Percentiles rank a stretch among this genome's conserved stretches.
These are phyloP conservation scores for Coemansia pectinata DNA, from an alignment of 192 early-diverging fungal species.

Conservation along the genomic window DNA sequence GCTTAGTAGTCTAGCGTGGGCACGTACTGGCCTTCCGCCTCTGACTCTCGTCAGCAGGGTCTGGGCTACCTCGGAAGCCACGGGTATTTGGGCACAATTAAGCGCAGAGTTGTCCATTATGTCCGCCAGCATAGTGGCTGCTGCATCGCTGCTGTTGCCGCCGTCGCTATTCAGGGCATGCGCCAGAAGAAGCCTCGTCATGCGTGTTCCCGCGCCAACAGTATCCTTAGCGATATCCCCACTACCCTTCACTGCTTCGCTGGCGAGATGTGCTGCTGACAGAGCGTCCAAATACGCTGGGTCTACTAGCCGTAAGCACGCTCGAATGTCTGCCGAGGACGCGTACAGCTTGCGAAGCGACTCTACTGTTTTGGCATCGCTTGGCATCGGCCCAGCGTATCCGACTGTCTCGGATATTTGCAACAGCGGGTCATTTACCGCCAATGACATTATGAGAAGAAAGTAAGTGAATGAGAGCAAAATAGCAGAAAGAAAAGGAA, in stretches of 20 bases:
- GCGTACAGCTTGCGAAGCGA: constrained; percentile 3
- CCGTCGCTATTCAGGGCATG: neutral
- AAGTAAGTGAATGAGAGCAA: neutral
- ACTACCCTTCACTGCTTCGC: neutral
- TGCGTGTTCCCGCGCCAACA: constrained; percentile 9
- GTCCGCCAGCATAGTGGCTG: constrained; percentile 20
- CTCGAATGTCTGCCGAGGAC: constrained; percentile 27
- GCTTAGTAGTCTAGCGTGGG: constrained; percentile 6
- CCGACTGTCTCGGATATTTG: neutral
- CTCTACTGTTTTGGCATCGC: neutral
- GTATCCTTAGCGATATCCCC: neutral
- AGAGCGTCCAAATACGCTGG: constrained; percentile 30
- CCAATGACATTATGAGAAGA: neutral
- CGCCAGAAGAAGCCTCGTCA: constrained; percentile 6
- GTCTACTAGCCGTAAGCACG: constrained; percentile 30
- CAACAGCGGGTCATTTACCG: constrained; percentile 14
- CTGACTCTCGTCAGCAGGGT: constrained; percentile 9
- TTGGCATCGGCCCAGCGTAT: neutral
- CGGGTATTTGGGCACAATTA: neutral
- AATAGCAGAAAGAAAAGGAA: neutral
- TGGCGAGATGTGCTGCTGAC: neutral
- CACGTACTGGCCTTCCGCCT: neutral
- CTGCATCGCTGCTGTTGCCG: constrained; percentile 1
- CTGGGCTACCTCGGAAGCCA: neutral
- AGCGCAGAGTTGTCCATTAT: constrained; percentile 12